Conservation (phyloP, 108 stramenopile species). For the Conticribra weissflogii region DNA sequence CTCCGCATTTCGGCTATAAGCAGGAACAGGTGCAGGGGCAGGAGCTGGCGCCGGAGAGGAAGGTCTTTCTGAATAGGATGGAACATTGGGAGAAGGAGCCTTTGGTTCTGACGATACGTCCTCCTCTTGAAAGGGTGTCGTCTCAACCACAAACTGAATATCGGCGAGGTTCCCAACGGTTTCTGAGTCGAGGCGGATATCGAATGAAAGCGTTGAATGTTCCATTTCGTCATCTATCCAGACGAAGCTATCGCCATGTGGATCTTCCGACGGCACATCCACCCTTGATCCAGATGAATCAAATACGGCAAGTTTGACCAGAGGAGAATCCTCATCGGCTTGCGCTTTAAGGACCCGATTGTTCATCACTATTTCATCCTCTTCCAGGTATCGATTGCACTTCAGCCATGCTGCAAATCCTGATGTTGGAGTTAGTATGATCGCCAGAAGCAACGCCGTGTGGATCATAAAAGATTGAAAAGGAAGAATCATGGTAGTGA, state of each 20-base stretch:
- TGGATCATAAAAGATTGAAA: too few relatives aligned
- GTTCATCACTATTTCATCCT: conserved; percentile 51
- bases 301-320: conserved; percentile 36
- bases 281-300: conserved; percentile 27
- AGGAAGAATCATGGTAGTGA: too few relatives aligned
- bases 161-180: conserved; percentile 26
- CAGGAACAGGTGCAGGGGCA: too few relatives aligned
- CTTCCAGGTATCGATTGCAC: conserved; percentile 43
- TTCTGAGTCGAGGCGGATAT: conserved; percentile 33
- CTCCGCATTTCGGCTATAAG: too few relatives aligned
- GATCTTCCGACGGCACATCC: conserved; percentile 13
- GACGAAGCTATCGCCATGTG: conserved; percentile 23
- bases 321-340: background rate
- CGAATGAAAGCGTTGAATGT: conserved; percentile 6
- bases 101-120: background rate
- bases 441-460: background rate
- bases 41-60: conserved; percentile 10
- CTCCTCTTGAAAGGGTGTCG: conserved; percentile 18
- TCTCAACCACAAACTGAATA: conserved; percentile 46
- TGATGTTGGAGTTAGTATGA: conserved; percentile 7
- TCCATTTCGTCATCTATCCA: conserved; percentile 28
- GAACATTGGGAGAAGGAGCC: conserved; percentile 1
- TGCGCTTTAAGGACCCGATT: conserved; percentile 25
- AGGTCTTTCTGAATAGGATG: conserved; percentile 1
- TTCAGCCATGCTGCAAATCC: conserved; percentile 48